Percentiles rank a stretch among this genome's conserved stretches.
phyloP scores from a whole-genome alignment of 495 filamentous ascomycete genomes.

The Aspergillus heteromorphus region DNA sequence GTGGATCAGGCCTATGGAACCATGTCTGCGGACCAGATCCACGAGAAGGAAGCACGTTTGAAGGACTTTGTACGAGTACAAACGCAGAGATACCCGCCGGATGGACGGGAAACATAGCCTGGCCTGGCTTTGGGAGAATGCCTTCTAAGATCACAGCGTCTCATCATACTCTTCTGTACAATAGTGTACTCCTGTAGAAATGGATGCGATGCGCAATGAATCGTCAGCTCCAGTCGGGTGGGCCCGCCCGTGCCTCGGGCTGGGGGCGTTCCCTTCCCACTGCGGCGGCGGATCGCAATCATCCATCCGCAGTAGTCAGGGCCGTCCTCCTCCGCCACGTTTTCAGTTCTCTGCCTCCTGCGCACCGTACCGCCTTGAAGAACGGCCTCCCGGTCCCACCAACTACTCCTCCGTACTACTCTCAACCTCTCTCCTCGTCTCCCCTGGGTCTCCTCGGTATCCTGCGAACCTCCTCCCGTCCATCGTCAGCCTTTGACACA shows the following conservation, averaged over 20 bases:
- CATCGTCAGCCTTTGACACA: not conserved
- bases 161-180: too few species aligned
- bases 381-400: not conserved
- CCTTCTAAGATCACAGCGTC: not conserved
- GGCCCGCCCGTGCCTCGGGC: not conserved
- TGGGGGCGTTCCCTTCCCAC: constrained; percentile 9
- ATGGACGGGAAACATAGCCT: not conserved
- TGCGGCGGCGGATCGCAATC: constrained; percentile 19
- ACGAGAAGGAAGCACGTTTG: constrained; percentile 28
- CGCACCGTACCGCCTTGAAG: constrained; percentile 3
- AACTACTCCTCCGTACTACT: not conserved
- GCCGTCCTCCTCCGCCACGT: constrained; percentile 19
- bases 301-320: constrained; percentile 3
- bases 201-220: too few species aligned
- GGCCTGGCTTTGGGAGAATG: not conserved
- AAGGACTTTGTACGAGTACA: constrained; percentile 25
- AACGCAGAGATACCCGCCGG: constrained; percentile 14
- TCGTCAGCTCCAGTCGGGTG: not conserved
- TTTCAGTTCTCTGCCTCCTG: constrained; percentile 9
- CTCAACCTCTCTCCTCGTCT: not conserved
- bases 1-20: constrained; percentile 34
- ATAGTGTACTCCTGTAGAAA: too few species aligned
- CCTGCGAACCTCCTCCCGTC: not conserved
- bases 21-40: constrained; percentile 12
- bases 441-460: not conserved